These are phyloP conservation scores for Fonsecaea pedrosoi DNA, from an alignment of 2,329 filamentous ascomycete genomes.

Conservation along the genomic window DNA sequence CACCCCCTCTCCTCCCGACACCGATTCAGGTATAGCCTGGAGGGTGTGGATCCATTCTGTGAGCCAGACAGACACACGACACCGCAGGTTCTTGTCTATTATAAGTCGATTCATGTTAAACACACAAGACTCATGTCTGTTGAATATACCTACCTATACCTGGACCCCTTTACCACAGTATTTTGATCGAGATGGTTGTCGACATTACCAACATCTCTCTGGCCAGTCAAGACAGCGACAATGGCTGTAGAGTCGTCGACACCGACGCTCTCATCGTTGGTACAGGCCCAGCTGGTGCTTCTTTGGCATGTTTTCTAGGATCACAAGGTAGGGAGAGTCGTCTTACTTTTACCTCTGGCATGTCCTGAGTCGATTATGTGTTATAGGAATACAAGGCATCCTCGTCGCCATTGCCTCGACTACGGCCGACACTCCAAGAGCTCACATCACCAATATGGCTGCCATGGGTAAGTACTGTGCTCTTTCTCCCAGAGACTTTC, in stretches of 20 bases:
- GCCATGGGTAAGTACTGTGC: constrained; percentile 17
- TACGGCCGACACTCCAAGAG: constrained; percentile 23
- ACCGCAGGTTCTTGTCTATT: background rate
- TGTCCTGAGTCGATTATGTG: background rate
- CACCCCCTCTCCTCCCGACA: background rate
- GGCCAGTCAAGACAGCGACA: background rate
- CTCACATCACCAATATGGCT: constrained; percentile 29
- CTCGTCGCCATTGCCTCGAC: background rate
- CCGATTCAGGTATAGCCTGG: background rate
- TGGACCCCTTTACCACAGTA: background rate
- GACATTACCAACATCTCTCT: background rate
- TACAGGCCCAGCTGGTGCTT: constrained; percentile 61
- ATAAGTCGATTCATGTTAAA: background rate
- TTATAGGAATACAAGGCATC: constrained; percentile 10
- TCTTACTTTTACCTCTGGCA: background rate
- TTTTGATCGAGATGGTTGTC: background rate
- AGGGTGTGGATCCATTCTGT: background rate
- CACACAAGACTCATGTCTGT: background rate
- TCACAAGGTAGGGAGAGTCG: constrained; percentile 49
- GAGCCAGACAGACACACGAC: background rate
- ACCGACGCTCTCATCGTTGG: constrained; percentile 45
- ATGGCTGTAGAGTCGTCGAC: background rate
- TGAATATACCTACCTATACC: background rate
- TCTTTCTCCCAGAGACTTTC: background rate
- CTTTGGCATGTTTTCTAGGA: constrained; percentile 38